A percentile compares a stretch with the other conserved stretches of the same genome.
Evolutionary conservation across 352 stramenopile species (phyloP).

Genomic region (Thalassiosira livingstoniorum): DNA sequence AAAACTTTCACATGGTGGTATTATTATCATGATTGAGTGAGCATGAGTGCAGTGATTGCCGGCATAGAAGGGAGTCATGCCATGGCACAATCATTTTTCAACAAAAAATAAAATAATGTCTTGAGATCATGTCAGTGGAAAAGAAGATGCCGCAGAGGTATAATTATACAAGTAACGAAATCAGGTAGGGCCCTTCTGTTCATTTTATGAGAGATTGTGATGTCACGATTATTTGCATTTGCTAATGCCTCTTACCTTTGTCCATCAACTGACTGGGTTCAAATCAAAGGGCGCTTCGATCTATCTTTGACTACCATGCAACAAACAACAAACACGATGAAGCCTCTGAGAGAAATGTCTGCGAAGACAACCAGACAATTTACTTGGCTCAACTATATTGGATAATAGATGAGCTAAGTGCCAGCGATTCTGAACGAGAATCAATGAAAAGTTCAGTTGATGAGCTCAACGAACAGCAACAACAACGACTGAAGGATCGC

Average conservation of each 20-base stretch:
- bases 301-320: constrained; percentile 21
- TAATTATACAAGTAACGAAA: constrained; percentile 1
- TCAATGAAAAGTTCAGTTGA: constrained; percentile 22
- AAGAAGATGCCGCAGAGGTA: background rate
- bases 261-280: too few relatives aligned
- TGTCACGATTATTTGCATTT: background rate
- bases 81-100: too few relatives aligned
- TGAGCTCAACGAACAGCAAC: background rate
- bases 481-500: background rate
- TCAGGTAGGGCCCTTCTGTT: background rate
- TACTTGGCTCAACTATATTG: constrained; percentile 21
- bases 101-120: too few relatives aligned
- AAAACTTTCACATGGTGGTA: too few relatives aligned
- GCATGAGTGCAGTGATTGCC: too few relatives aligned
- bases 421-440: constrained; percentile 13
- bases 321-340: too few relatives aligned
- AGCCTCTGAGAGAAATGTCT: background rate
- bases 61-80: too few relatives aligned
- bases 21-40: too few relatives aligned
- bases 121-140: background rate
- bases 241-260: background rate
- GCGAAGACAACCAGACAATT: constrained; percentile 11
- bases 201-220: too few relatives aligned
- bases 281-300: constrained; percentile 16
- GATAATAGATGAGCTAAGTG: constrained; percentile 23